phyloP scores from a whole-genome alignment of 1,284 basidiomycete species.

The Coniferiporia weirii region DNA sequence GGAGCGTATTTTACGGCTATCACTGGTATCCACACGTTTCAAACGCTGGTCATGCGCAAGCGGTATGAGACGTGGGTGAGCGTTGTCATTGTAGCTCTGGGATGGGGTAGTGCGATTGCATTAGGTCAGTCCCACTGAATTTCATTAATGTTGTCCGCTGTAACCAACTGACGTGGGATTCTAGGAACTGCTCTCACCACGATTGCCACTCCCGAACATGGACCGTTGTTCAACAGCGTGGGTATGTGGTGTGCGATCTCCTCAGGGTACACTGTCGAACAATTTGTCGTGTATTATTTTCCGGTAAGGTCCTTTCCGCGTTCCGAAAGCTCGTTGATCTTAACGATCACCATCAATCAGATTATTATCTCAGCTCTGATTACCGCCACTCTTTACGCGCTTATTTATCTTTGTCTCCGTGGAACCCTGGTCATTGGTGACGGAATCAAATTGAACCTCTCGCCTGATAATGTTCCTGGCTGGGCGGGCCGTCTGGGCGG shows the following conservation, averaged over 20 bases:
- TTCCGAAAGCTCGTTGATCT: background rate
- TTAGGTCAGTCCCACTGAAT: constrained; percentile 37
- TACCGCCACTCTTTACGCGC: constrained; percentile 50
- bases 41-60: constrained; percentile 52
- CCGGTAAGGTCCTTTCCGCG: constrained; percentile 14
- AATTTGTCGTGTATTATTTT: constrained; percentile 20
- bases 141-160: background rate
- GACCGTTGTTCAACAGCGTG: constrained; percentile 17
- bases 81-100: constrained; percentile 37
- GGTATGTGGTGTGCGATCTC: constrained; percentile 18
- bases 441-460: constrained; percentile 43
- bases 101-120: constrained; percentile 46
- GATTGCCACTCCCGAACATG: constrained; percentile 12
- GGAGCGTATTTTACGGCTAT: constrained; percentile 59
- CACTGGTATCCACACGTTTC: constrained; percentile 66
- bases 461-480: constrained; percentile 34
- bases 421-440: constrained; percentile 41
- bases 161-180: constrained; percentile 2
- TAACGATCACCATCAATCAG: constrained; percentile 27
- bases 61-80: constrained; percentile 47
- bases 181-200: constrained; percentile 32
- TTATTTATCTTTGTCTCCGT: constrained; percentile 52
- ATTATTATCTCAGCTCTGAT: constrained; percentile 51
- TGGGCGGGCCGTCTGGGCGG: constrained; percentile 34
- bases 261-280: constrained; percentile 16